Evolutionary conservation across 495 filamentous ascomycete species (phyloP), one percentile per base, ranked within the genome.

Genomic region (Collariella sp.): DNA sequence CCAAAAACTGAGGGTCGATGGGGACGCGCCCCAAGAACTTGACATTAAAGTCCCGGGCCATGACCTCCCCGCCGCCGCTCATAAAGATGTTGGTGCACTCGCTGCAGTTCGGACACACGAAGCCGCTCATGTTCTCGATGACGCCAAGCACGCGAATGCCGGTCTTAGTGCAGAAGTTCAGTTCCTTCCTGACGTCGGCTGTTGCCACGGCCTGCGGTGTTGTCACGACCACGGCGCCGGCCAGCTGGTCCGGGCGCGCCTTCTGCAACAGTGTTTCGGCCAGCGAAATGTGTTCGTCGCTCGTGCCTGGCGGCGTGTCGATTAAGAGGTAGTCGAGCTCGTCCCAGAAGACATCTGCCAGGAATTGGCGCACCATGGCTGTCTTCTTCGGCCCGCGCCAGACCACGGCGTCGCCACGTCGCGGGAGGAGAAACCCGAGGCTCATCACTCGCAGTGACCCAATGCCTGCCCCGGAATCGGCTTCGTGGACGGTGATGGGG

Each of bases 321-420:
- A 98, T 85, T 48, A 98, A 79, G 10, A 98, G 77, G 69, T 88
- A 96, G 67, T 96, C 89, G 29, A 89, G 79, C 11, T 79, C 75
- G 29, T 84, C 86, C 93, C 93, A 98, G n/a, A 84, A 79, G 6
- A 95, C 91, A 66, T 96, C 89, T 0, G 85, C 83, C 22, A 97
- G 74, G 64, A 98, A 97, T 63, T 98, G 93, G 29, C 88, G 84
- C 39, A 98, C 90, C 93, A 98, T 97, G 26, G 94, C 94, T 9
- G 94, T 98, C 72, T 98, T 98, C 72, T 98, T 98, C 1, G 93
- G 93, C 0, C 93, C 93, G 43, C 93, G 83, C 93, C 93, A 98
- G 52, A 98, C 89, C 1, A 98, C 89, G 3, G 91, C 90, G 60
- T 95, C 89, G 56, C 83, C 86, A 60, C 91, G 78, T 47, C 83